Base-by-base conservation (phyloP, 2,329 filamentous ascomycete species). In the Didymella pomorum region DNA sequence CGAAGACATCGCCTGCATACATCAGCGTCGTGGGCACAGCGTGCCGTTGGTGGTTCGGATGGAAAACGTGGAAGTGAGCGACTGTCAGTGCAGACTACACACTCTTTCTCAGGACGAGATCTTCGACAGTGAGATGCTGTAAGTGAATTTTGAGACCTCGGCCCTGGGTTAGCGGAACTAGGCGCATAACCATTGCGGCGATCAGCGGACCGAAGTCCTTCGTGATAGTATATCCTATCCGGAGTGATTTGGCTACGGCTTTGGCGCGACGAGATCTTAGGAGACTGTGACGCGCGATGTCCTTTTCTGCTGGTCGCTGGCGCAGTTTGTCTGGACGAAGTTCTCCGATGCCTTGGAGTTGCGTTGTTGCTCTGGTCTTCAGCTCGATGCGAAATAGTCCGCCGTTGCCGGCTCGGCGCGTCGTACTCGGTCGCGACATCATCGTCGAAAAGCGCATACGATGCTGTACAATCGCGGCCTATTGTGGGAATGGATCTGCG, bases 1-100 rank as follows among this genome's bases (percentile, higher is more conserved):
- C 73, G 64, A 6, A 80, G 67, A 50, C 79, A 81, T 10, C 71
- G 64, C 3, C 58, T 61, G 60, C 79, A 81, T 14, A 72, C 74
- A n/a, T 73, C 63, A 7, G 61, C 51, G 1, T 56, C 51, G 56
- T 81, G 79, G 1, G 58, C 56, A 60, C 79, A 81, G 7, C 56
- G 46, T 3, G 55, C 18, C 6, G 78, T 79, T 21, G 76, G 71
- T 3, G 73, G 54, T 10, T 65, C 65, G 9, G 61, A 56, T 2
- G 73, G 71, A 48, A 79, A 80, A 12, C 65, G 68, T n/a, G 64
- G 57, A 0, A 70, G 50, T 1, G 70, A 59, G 11, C 72, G 71
- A 1, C 58, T 52, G 10, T 79, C 72, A 18, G 70, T 70, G 63
- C 78, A 79, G 23, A 78, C 66, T 16, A 71, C 58, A 57, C 78